Base-by-base conservation (phyloP, 2,329 filamentous ascomycete genomes). In the Cytospora piceicola region DNA sequence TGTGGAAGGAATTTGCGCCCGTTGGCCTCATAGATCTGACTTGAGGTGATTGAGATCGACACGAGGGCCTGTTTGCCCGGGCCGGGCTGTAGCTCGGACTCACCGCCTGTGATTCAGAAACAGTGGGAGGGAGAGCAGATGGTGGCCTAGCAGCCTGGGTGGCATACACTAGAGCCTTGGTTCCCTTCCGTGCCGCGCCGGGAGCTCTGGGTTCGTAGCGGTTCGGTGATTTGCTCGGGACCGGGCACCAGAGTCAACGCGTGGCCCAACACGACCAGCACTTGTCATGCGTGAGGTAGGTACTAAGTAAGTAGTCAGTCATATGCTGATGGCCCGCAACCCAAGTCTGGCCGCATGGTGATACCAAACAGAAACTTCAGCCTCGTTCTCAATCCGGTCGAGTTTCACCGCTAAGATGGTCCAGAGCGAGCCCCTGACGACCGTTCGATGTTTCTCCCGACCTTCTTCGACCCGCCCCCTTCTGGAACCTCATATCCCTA, bases 51-150 rank as follows among this genome's bases (percentile, higher is more conserved):
- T 24, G 39, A 42, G 39, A 42, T 42, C 39, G 39, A 42, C 39
- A 42, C 39, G 39, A 42, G 39, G 39, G 39, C 17, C 39, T 20
- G n/a, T 24, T 49, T 49, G 42, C 9, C 17, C 42, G n/a, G 42
- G 5, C 46, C 46, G 46, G 46, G 46, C n/a, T 49, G 9, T 14
- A 24, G n/a, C n/a, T 49, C n/a, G 46, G 46, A 49, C 46, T 49
- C 46, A 49, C 46, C 46, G 46, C 46, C n/a, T 49, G 46, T 22
- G 46, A 20, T 49, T 24, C 46, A 49, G 46, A 49, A 24, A 49
- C 46, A 49, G n/a, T 24, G 20, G 11, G 46, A 49, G n/a, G 42
- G 22, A n/a, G n/a, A n/a, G n/a, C n/a, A n/a, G n/a, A n/a, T n/a
- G n/a, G n/a, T n/a, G n/a, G n/a, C n/a, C n/a, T n/a, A n/a, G n/a